Evolutionary conservation across 768 basidiomycete species (phyloP).

Genomic region (Psilocybe sp.): DNA sequence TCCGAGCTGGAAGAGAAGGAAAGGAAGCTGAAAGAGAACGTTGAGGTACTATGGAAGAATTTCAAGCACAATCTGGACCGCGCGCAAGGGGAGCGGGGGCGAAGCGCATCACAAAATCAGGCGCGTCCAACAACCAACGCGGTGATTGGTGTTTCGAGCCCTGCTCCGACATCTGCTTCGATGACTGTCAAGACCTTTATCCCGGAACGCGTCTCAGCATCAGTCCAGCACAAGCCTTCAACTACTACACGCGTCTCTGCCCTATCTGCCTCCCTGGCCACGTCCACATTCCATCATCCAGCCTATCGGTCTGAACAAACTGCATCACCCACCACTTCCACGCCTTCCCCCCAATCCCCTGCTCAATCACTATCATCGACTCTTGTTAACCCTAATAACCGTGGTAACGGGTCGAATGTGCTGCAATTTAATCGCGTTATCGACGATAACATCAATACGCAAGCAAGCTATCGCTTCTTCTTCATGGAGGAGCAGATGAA

Average conservation of each 20-base stretch:
- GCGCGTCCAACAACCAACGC: conserved; percentile 16
- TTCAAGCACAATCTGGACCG: conserved; percentile 49
- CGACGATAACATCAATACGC: conserved; percentile 40
- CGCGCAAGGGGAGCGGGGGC: conserved; percentile 35
- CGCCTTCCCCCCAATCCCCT: conserved; percentile 21
- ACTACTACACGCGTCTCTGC: conserved; percentile 49
- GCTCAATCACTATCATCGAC: conserved; percentile 32
- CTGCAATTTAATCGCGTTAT: conserved; percentile 38
- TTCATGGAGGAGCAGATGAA: no score
- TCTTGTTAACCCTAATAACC: conserved; percentile 22
- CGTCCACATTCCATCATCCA: conserved; percentile 55
- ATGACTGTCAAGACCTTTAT: conserved; percentile 54
- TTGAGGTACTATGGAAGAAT: conserved; percentile 60
- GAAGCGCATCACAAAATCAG: conserved; percentile 2
- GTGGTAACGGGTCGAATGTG: conserved; percentile 32
- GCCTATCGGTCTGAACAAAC: conserved; percentile 25
- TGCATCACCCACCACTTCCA: conserved; percentile 15
- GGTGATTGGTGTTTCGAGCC: conserved; percentile 15
- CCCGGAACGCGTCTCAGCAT: conserved; percentile 42
- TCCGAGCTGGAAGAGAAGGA: conserved; percentile 58
- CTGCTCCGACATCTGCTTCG: conserved; percentile 20
- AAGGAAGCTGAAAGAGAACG: conserved; percentile 49
- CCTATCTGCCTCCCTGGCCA: conserved; percentile 68
- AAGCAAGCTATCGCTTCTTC: conserved; percentile 34
- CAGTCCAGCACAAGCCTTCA: conserved; percentile 33